These are phyloP conservation scores for Trapa incisa DNA, from an alignment of 345 rosid species.

Conservation along the genomic window DNA sequence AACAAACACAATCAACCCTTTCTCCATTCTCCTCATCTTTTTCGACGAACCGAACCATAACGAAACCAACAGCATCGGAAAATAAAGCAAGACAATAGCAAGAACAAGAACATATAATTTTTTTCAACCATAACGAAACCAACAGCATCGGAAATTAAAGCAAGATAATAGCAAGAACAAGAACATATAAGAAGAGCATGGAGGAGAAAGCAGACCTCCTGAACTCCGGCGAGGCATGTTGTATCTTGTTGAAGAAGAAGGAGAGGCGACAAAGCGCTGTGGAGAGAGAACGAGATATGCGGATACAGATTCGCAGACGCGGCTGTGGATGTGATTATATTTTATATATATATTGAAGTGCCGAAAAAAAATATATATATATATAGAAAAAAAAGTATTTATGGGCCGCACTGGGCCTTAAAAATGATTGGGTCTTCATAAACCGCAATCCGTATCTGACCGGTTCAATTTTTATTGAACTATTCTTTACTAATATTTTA, in stretches of 20 bases:
- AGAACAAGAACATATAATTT: neutral
- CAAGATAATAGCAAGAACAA: neutral
- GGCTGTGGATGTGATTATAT: neutral
- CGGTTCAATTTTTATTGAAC: too few species aligned
- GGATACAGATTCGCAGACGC: neutral
- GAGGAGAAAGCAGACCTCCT: constrained; percentile 28
- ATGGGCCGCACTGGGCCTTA: too few species aligned
- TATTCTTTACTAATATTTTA: too few species aligned
- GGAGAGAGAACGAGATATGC: neutral
- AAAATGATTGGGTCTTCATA: too few species aligned
- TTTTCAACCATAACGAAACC: too few species aligned
- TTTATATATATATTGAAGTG: too few species aligned
- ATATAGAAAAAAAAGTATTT: neutral
- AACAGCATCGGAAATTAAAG: neutral
- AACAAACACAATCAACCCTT: too few species aligned
- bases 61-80: neutral
- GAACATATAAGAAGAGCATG: neutral
- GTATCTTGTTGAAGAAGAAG: too few species aligned
- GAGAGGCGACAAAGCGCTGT: neutral
- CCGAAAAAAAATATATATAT: neutral
- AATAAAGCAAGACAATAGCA: neutral
- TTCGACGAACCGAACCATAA: too few species aligned
- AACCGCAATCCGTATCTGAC: too few species aligned
- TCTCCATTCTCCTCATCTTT: too few species aligned
- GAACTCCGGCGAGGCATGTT: constrained; percentile 61